A percentile compares a stretch with the other conserved stretches of the same genome.
phyloP scores from a whole-genome alignment of 371 early-diverging fungal species.

The Mortierella sp. region DNA sequence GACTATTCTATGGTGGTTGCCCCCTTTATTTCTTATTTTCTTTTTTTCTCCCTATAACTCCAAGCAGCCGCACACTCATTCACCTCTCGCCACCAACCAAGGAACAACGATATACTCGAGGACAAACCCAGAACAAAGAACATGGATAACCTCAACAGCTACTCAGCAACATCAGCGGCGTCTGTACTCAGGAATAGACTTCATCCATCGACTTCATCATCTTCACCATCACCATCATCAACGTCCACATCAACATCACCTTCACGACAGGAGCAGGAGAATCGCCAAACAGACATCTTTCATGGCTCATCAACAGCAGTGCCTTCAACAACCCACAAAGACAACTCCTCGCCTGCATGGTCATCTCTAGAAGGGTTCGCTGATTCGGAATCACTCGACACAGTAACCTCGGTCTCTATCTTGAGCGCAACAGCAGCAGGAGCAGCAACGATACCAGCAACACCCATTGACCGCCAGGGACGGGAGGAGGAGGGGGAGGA shows the following conservation, averaged over 20 bases:
- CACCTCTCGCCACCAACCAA: background rate
- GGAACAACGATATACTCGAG: background rate
- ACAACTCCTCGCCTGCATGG: background rate
- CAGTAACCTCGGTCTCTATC: background rate
- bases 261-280: background rate
- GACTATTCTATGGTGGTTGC: background rate
- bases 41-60: background rate
- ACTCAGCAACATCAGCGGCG: background rate
- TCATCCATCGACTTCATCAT: background rate
- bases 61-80: background rate
- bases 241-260: background rate
- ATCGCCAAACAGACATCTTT: background rate
- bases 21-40: background rate
- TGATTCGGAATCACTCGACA: background rate
- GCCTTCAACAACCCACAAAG: background rate
- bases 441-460: background rate
- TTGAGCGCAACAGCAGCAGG: background rate
- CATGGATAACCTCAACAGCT: background rate
- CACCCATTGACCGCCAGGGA: background rate
- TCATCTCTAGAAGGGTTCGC: background rate
- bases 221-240: background rate
- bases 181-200: constrained; percentile 1
- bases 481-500: background rate
- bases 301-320: background rate
- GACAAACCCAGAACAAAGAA: background rate